These are phyloP conservation scores for Stevia rebaudiana DNA, from an alignment of 140 eudicot genomes.

Conservation along the genomic window DNA sequence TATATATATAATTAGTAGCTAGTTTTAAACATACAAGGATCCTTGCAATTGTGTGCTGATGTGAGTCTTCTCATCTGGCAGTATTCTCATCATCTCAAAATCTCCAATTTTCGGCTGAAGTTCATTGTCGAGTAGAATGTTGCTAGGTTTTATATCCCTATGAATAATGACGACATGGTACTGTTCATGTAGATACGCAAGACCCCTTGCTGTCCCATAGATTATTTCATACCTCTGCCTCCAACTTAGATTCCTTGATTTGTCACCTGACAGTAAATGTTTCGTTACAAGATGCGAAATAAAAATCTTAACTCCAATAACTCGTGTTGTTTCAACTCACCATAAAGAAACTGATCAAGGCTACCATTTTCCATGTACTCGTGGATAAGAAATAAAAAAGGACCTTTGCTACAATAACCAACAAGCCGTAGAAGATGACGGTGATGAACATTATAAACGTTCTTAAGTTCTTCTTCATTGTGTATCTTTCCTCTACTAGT, in stretches of 20 bases:
- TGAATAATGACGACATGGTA: slow-evolving; percentile 4
- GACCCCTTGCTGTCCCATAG: slow-evolving; percentile 8
- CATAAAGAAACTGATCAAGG: slow-evolving; percentile 2
- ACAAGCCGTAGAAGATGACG: slow-evolving; percentile 1
- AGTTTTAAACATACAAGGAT: slow-evolving; percentile 8
- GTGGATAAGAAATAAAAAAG: background rate
- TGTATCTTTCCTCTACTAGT: slow-evolving; percentile 44
- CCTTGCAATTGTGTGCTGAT: slow-evolving; percentile 1
- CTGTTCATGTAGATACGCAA: background rate
- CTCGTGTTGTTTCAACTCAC: background rate
- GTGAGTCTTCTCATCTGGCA: slow-evolving; percentile 8
- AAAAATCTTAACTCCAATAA: too few relatives aligned
- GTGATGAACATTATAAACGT: background rate
- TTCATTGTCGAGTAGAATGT: background rate
- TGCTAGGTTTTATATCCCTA: slow-evolving; percentile 7
- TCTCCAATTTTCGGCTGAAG: slow-evolving; percentile 1
- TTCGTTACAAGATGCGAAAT: background rate
- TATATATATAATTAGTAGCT: background rate
- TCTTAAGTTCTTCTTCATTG: slow-evolving; percentile 5
- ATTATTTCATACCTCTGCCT: slow-evolving; percentile 6
- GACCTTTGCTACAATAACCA: slow-evolving; percentile 5
- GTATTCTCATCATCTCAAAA: slow-evolving; percentile 14
- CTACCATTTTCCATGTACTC: slow-evolving; percentile 7
- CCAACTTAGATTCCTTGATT: background rate
- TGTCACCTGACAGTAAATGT: background rate